A percentile compares a stretch with the other conserved stretches of the same genome.
Evolutionary conservation across 179 eudicot genomes (phyloP).

Genomic region (Dionaea muscipula): DNA sequence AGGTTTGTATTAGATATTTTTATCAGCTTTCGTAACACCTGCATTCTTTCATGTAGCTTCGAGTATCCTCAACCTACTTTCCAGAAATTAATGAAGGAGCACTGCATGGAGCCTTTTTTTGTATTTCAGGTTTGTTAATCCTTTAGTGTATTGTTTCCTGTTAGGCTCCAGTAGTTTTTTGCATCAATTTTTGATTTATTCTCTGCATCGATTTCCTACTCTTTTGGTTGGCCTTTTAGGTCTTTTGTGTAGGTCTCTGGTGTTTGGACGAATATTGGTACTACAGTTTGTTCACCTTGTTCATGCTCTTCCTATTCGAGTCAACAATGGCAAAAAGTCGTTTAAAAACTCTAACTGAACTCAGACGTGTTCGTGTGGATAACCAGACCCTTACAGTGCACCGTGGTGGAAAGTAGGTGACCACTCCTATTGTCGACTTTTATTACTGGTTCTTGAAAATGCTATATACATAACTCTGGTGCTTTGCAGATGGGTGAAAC

Average conservation of each 20-base stretch:
- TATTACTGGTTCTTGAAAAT: background rate
- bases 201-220: conserved; percentile 1
- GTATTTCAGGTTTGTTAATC: conserved; percentile 81
- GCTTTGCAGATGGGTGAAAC: conserved; percentile 66
- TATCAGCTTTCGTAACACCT: too few species aligned
- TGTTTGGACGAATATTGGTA: conserved; percentile 99
- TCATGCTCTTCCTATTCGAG: conserved; percentile 95
- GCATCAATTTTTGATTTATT: conserved; percentile 1
- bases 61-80: conserved; percentile 99
- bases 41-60: conserved; percentile 40
- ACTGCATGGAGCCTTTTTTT: conserved; percentile 97
- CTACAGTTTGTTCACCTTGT: conserved; percentile 86
- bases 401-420: conserved; percentile 91
- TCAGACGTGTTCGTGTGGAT: conserved; percentile 92
- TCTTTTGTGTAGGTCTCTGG: conserved; percentile 98
- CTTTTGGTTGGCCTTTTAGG: conserved; percentile 30
- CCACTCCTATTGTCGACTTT: background rate
- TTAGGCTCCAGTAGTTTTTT: background rate
- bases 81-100: conserved; percentile 94
- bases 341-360: conserved; percentile 88
- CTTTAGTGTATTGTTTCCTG: background rate
- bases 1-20: too few species aligned
- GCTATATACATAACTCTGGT: too few species aligned
- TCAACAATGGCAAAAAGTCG: conserved; percentile 99
- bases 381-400: conserved; percentile 78